These are phyloP conservation scores for Acacia melanoxylon DNA, from an alignment of 306 rosid species.

Conservation along the genomic window DNA sequence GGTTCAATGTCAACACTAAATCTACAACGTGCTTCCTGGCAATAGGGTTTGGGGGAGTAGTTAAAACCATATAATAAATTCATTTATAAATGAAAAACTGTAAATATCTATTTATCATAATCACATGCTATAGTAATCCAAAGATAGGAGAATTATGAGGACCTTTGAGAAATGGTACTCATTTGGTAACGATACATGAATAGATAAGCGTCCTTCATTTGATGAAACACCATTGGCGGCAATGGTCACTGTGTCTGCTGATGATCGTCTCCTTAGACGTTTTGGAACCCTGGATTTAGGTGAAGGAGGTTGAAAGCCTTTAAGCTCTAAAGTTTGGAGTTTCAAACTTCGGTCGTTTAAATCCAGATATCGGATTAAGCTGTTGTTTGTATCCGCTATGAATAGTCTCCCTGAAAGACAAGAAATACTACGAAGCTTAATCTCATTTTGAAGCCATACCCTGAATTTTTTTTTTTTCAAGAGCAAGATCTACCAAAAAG, in stretches of 20 bases:
- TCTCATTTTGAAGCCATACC: slow-evolving; percentile 15
- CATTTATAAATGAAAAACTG: neutral
- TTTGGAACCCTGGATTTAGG: slow-evolving; percentile 56
- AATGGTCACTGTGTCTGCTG: slow-evolving; percentile 71
- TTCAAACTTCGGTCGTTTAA: slow-evolving; percentile 46
- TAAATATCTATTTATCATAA: neutral
- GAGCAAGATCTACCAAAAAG: slow-evolving; percentile 23
- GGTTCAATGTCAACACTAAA: slow-evolving; percentile 79
- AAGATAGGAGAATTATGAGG: slow-evolving; percentile 22
- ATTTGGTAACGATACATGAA: slow-evolving; percentile 68
- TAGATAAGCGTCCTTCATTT: slow-evolving; percentile 69
- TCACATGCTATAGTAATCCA: slow-evolving; percentile 18
- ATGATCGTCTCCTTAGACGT: slow-evolving; percentile 77
- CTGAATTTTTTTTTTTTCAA: slow-evolving; percentile 9
- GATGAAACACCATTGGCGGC: slow-evolving; percentile 61
- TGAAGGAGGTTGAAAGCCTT: slow-evolving; percentile 84
- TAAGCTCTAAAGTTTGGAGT: slow-evolving; percentile 75
- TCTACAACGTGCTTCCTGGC: slow-evolving; percentile 96
- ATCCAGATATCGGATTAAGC: slow-evolving; percentile 81
- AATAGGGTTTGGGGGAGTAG: slow-evolving; percentile 28
- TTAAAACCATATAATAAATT: slow-evolving; percentile 20
- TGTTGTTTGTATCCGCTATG: slow-evolving; percentile 95
- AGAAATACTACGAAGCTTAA: slow-evolving; percentile 15
- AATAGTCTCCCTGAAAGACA: slow-evolving; percentile 69
- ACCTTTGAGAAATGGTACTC: slow-evolving; percentile 97